A percentile compares a stretch with the other conserved stretches of the same genome.
Conservation (phyloP, 768 basidiomycete genomes). For the Mycena rosella region DNA sequence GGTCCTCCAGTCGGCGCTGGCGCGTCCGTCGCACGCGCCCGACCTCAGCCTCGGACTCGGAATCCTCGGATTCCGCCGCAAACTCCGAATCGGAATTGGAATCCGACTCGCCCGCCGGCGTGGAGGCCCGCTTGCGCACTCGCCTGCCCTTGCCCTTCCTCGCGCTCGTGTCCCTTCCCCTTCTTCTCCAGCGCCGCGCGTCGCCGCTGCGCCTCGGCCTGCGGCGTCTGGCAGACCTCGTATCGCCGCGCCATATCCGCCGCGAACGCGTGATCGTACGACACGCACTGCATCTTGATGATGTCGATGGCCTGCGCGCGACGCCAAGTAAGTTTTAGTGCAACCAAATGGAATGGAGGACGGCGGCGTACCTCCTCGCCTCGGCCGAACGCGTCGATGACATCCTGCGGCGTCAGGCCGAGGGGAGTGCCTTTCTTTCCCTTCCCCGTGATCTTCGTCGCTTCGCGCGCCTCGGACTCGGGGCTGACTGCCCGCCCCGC, state of each 20-base stretch:
- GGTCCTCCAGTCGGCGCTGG: no score
- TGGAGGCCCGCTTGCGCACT: neutral
- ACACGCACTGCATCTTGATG: slow-evolving; percentile 27
- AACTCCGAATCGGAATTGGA: neutral
- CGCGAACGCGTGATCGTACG: slow-evolving; percentile 28
- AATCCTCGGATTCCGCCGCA: neutral
- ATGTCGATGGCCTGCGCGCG: slow-evolving; percentile 17
- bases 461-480: slow-evolving; percentile 38
- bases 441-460: slow-evolving; percentile 24
- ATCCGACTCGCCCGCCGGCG: neutral
- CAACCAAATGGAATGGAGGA: neutral
- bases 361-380: slow-evolving; percentile 43
- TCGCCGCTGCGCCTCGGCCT: no score
- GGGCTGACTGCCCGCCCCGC: slow-evolving; percentile 34
- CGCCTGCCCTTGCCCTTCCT: neutral
- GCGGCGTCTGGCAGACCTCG: neutral
- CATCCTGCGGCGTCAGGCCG: slow-evolving; percentile 19
- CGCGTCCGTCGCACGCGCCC: neutral
- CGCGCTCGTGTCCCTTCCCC: neutral
- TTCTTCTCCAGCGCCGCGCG: neutral
- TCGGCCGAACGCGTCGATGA: slow-evolving; percentile 42
- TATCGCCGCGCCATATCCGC: slow-evolving; percentile 5
- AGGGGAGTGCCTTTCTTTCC: slow-evolving; percentile 17
- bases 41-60: neutral
- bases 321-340: neutral